Evolutionary conservation across 2,329 filamentous ascomycete genomes (phyloP), one percentile per base, ranked within the genome.

Genomic region (Cadophora sp.): DNA sequence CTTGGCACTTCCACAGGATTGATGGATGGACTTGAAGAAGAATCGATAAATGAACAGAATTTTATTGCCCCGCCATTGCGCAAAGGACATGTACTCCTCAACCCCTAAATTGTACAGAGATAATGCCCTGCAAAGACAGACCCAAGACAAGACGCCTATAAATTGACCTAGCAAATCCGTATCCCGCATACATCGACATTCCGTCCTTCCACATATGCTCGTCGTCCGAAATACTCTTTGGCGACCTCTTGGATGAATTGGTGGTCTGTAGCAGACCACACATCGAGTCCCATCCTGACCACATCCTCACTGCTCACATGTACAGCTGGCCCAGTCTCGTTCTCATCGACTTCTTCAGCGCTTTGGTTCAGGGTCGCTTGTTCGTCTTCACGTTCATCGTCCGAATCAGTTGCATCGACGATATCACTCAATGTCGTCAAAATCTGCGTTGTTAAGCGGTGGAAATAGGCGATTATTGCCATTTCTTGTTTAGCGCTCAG

Each of bases 391-490:
- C 71, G 59, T 59, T 78, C 75, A 62, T 78, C 76, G 55, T 78
- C 77, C 2, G 75, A 75, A 59, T 78, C 77, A 7, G 73, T 76
- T 3, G 76, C 76, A 64, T 87, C 84, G 6, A 92, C 85, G 3
- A 92, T 79, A 68, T 89, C 87, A 0, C 85, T 84, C 62, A 94
- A 77, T 3, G 86, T 84, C 0, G 83, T 83, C 24, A 95, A 79
- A 51, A 93, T 83, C 72, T 87, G 83, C 2, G 86, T 85, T 0
- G 92, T 94, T 61, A 93, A 82, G 1, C 91, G 87, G 78, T 94
- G 92, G 78, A 95, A 95, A 78, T 94, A 96, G 1, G 91, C 89
- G 64, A 94, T 91, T 60, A 93, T 86, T 48, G 89, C 87, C 68
- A 93, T 88, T 75, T 94, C 81, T 78, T 53, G 85, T 84, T 71